Percentiles rank a stretch among this genome's conserved stretches.
phyloP scores from a whole-genome alignment of 2,329 filamentous ascomycete species.

The Fusarium coicis region DNA sequence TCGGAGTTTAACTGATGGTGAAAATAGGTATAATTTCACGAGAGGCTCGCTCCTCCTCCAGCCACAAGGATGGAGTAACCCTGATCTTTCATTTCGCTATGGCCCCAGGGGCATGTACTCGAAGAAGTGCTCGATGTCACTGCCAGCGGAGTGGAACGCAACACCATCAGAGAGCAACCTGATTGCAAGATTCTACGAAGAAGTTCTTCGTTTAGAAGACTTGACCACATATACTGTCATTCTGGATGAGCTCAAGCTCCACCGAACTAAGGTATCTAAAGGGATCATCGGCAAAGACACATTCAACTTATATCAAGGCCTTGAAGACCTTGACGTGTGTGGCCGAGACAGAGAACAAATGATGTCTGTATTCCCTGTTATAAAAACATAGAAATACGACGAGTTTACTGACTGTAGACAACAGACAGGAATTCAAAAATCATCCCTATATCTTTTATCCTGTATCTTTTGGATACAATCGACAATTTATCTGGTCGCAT shows the following conservation, averaged over 20 bases:
- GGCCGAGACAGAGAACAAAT: not conserved
- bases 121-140: not conserved
- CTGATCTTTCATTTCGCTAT: not conserved
- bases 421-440: not conserved
- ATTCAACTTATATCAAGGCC: no score
- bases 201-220: not conserved
- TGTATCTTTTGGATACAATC: no score
- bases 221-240: not conserved
- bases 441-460: no score
- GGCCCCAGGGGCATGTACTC: not conserved
- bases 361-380: not conserved
- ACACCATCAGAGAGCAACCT: not conserved
- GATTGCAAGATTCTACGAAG: not conserved
- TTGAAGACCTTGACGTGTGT: not conserved
- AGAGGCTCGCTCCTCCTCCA: not conserved
- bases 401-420: rapidly evolving
- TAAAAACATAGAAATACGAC: no score
- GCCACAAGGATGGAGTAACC: not conserved
- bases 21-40: no score
- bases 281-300: no score
- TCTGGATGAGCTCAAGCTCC: not conserved
- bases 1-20: no score
- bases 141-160: not conserved
- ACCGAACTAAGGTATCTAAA: no score
- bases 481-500: not conserved